phyloP scores from a whole-genome alignment of 2,329 filamentous ascomycete species.

The Curvularia sp. region DNA sequence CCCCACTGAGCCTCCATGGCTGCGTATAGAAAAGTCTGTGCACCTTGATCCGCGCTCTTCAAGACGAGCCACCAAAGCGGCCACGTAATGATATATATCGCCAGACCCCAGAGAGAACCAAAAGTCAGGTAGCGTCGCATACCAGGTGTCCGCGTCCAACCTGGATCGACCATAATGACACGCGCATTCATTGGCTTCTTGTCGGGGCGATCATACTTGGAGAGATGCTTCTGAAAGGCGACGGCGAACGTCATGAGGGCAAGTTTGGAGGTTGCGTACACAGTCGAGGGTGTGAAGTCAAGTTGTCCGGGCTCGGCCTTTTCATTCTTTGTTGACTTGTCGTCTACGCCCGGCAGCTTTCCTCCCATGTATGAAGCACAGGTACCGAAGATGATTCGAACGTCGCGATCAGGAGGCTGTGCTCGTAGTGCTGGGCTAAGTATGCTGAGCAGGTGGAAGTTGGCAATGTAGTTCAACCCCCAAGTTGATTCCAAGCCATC shows the following conservation, averaged over 20 bases:
- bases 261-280: slow-evolving; percentile 63
- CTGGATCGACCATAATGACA: slow-evolving; percentile 87
- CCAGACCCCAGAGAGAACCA: slow-evolving; percentile 80
- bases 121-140: slow-evolving; percentile 86
- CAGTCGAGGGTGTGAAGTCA: slow-evolving; percentile 54
- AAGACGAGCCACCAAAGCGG: slow-evolving; percentile 84
- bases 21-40: slow-evolving; percentile 85
- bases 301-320: slow-evolving; percentile 34
- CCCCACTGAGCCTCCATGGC: slow-evolving; percentile 80
- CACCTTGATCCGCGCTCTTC: slow-evolving; percentile 82
- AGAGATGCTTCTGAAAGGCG: slow-evolving; percentile 91
- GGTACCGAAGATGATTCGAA: slow-evolving; percentile 83
- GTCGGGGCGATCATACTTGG: slow-evolving; percentile 83
- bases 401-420: slow-evolving; percentile 92
- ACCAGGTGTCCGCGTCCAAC: slow-evolving; percentile 82
- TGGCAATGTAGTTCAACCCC: slow-evolving; percentile 94
- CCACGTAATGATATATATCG: slow-evolving; percentile 79
- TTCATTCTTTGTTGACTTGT: slow-evolving; percentile 64
- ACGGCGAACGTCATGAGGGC: slow-evolving; percentile 88
- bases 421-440: slow-evolving; percentile 87
- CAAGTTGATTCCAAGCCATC: slow-evolving; percentile 89
- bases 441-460: slow-evolving; percentile 93
- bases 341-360: slow-evolving; percentile 65
- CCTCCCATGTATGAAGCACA: slow-evolving; percentile 88
- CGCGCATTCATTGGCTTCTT: slow-evolving; percentile 80